Conservation (phyloP, 2,329 filamentous ascomycete genomes). For the Hypocrella siamensis region DNA sequence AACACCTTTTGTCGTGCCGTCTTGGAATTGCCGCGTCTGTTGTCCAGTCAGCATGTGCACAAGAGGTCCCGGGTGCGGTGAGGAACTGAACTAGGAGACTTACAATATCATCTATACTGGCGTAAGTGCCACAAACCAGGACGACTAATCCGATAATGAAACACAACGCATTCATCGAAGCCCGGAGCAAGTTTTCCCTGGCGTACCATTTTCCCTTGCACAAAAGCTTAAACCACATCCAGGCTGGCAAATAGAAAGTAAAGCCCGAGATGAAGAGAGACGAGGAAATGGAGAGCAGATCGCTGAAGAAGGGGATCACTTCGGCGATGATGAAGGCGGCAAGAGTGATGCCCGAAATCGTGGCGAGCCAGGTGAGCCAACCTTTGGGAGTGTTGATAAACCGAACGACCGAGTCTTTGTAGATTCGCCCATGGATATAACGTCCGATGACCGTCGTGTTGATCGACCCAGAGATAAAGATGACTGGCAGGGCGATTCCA, state of each 20-base stretch:
- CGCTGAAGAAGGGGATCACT: slow-evolving; percentile 55
- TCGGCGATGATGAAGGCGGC: slow-evolving; percentile 55
- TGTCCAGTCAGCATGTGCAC: background rate
- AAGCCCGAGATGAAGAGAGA: slow-evolving; percentile 29
- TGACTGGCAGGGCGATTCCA: slow-evolving; percentile 54
- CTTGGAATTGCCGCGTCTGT: slow-evolving; percentile 5
- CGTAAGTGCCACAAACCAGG: slow-evolving; percentile 11
- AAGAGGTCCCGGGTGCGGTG: background rate
- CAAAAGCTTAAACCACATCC: slow-evolving; percentile 24
- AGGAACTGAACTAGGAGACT: slow-evolving; percentile 3
- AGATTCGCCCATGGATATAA: slow-evolving; percentile 30
- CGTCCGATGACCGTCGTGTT: slow-evolving; percentile 35
- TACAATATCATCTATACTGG: slow-evolving; percentile 12
- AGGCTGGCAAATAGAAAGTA: slow-evolving; percentile 20
- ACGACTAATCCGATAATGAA: slow-evolving; percentile 11
- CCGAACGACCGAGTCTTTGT: slow-evolving; percentile 23
- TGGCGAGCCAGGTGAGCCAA: slow-evolving; percentile 39
- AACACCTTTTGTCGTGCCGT: slow-evolving; percentile 5
- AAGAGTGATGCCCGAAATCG: slow-evolving; percentile 41
- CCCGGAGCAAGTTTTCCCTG: slow-evolving; percentile 10
- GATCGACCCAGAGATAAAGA: slow-evolving; percentile 60
- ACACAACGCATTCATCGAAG: slow-evolving; percentile 9
- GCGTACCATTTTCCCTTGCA: slow-evolving; percentile 11
- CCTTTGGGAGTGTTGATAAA: slow-evolving; percentile 32
- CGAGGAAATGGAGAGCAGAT: slow-evolving; percentile 39